Conservation (phyloP, 1,284 basidiomycete genomes). For the Flammula alnicola region DNA sequence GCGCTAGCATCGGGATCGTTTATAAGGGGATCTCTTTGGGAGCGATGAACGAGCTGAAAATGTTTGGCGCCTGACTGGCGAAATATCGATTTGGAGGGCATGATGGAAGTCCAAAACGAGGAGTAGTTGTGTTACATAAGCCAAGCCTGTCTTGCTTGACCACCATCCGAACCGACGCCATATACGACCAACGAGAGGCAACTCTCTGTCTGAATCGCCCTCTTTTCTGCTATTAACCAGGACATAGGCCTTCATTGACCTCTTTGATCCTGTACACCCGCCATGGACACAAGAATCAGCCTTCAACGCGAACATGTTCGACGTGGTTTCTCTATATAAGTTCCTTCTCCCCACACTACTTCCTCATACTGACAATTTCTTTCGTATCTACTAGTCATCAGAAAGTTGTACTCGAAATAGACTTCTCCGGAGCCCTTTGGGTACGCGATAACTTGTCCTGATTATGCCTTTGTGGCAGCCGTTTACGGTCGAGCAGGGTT, state of each 20-base stretch:
- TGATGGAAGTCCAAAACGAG: constrained; percentile 39
- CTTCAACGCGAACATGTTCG: constrained; percentile 78
- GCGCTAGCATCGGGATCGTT: constrained; percentile 91
- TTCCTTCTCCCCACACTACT: constrained; percentile 43
- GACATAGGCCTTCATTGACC: constrained; percentile 30
- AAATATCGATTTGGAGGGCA: constrained; percentile 83
- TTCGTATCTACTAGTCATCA: constrained; percentile 85
- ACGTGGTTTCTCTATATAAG: constrained; percentile 87
- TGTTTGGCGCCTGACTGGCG: constrained; percentile 88
- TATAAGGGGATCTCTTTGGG: constrained; percentile 93
- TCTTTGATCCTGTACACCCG: constrained; percentile 22
- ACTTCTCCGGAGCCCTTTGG: constrained; percentile 82
- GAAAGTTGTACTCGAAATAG: constrained; percentile 89
- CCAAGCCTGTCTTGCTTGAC: constrained; percentile 32
- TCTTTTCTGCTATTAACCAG: constrained; percentile 14
- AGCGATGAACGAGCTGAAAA: constrained; percentile 97
- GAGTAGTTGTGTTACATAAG: constrained; percentile 39
- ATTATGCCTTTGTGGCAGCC: constrained; percentile 16
- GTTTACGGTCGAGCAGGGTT: constrained; percentile 60
- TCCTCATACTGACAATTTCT: constrained; percentile 50
- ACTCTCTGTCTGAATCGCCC: constrained; percentile 17
- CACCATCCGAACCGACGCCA: constrained; percentile 30
- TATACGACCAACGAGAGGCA: constrained; percentile 17
- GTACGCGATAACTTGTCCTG: constrained; percentile 43
- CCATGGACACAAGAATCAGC: constrained; percentile 51